Percentiles rank a stretch among this genome's conserved stretches.
Evolutionary conservation across 208 protist genomes (phyloP).

Genomic region (Leishmania martiniquensis): DNA sequence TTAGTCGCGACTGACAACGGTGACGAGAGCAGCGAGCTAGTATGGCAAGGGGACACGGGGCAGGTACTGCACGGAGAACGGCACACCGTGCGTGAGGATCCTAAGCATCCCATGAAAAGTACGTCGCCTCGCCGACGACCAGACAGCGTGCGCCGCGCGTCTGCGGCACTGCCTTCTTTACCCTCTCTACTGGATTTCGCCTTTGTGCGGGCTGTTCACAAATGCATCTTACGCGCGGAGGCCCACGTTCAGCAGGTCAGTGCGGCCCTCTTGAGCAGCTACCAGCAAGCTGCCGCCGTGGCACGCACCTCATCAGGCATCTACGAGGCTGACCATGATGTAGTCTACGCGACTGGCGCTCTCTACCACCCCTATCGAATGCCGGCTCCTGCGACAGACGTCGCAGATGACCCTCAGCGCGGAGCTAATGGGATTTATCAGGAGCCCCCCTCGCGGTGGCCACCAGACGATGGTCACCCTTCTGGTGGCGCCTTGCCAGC

Average conservation of each 20-base stretch:
- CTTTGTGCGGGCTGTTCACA: slow-evolving; percentile 46
- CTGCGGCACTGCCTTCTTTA: neutral
- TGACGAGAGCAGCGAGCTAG: neutral
- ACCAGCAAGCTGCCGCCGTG: neutral
- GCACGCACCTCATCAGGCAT: neutral
- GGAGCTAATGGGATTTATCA: neutral
- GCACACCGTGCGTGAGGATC: neutral
- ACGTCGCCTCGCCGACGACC: too few species aligned
- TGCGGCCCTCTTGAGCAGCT: neutral
- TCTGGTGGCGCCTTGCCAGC: neutral
- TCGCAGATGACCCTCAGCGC: neutral
- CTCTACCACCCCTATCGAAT: neutral
- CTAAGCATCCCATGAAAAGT: neutral
- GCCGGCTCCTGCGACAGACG: neutral
- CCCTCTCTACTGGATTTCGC: neutral
- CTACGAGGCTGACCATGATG: neutral
- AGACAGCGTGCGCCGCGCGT: neutral
- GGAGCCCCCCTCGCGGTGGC: neutral
- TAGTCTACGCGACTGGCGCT: neutral
- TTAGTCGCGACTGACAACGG: neutral
- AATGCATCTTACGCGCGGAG: slow-evolving; percentile 54
- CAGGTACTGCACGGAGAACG: neutral
- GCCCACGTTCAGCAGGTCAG: slow-evolving; percentile 44
- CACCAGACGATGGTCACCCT: neutral
- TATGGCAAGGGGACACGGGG: neutral